Conservation (phyloP, 2,329 filamentous ascomycete species). For the Chalaropsis ovoidea region DNA sequence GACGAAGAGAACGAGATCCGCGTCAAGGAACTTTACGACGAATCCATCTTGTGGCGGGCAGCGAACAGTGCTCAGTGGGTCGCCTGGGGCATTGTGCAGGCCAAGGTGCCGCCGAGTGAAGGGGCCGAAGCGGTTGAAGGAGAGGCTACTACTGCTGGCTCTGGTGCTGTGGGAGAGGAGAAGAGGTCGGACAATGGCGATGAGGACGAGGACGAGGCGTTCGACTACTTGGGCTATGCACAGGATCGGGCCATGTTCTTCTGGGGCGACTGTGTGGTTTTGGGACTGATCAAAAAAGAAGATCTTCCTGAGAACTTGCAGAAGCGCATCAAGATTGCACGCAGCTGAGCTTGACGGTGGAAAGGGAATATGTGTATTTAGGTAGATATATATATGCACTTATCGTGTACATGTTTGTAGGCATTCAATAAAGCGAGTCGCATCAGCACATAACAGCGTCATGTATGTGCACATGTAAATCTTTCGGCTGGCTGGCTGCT, state of each 20-base stretch:
- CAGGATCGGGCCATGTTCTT: slow-evolving; percentile 88
- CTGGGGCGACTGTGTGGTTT: slow-evolving; percentile 74
- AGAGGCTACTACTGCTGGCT: not conserved
- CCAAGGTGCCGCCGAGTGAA: slow-evolving; percentile 50
- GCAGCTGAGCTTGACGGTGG: slow-evolving; percentile 40
- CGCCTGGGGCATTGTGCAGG: slow-evolving; percentile 93
- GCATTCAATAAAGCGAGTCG: not conserved
- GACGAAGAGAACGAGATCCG: slow-evolving; percentile 57
- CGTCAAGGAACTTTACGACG: slow-evolving; percentile 60
- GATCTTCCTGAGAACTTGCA: slow-evolving; percentile 64
- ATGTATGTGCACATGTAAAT: not conserved
- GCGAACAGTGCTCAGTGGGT: slow-evolving; percentile 88
- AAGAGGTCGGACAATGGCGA: slow-evolving; percentile 28
- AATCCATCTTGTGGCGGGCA: slow-evolving; percentile 74
- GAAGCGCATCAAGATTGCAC: slow-evolving; percentile 56
- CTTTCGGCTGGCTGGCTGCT: not conserved
- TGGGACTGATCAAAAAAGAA: slow-evolving; percentile 64
- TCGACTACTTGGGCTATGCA: slow-evolving; percentile 87
- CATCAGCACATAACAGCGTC: not conserved
- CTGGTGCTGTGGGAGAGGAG: slow-evolving; percentile 26
- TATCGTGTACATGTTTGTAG: not conserved
- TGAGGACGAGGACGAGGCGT: slow-evolving; percentile 52
- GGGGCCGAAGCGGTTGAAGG: slow-evolving; percentile 26
- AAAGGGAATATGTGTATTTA: not conserved
- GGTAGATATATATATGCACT: not conserved